Evolutionary conservation across 192 early-diverging fungal species (phyloP), one percentile per base, ranked within the genome.

Genomic region (Podila minutissima): DNA sequence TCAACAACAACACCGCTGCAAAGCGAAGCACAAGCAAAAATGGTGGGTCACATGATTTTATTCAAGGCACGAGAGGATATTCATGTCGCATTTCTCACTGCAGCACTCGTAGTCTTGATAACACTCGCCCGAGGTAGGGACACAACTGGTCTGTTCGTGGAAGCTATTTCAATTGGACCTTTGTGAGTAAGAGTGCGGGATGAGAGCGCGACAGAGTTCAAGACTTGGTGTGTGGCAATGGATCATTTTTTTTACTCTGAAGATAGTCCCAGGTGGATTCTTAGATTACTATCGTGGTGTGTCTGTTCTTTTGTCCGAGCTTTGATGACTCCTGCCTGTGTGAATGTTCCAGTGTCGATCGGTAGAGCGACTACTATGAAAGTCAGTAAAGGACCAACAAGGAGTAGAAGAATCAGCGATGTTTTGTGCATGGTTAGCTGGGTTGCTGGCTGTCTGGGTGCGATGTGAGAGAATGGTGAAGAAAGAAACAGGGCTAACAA

Each of bases 91-190:
- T 3, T 4, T 64, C 1, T 58, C 62, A 13, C 61, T 64, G 9
- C 60, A 71, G 35, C 69, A 71, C 4, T 64, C 69, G 5, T 37
- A 64, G 19, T 71, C 69, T 24, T 41, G 29, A 64, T 46, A 64
- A 35, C 62, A 71, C 33, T 71, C 35, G 11, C 59, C 68, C n/a
- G 68, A 70, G 12, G 24, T 33, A 35, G 35, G 32, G 0, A 49
- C 59, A 33, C 59, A 62, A 0, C 28, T 41, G 26, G 29, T 2
- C 4, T 10, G 48, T 28, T 29, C 62, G 12, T 48, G 0, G 17
- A 9, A 10, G n/a, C 41, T 33, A 46, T 46, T 46, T 46, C 41
- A 4, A 46, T 46, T 8, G 41, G 13, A 46, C 15, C 41, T 15
- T 46, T 46, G 41, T 12, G 41, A 12, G 41, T 46, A 17, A 15